Percentiles rank a stretch among this genome's conserved stretches.
Evolutionary conservation across 305 asterid species (phyloP).

Genomic region (Fraxinus xanthoxyloides): DNA sequence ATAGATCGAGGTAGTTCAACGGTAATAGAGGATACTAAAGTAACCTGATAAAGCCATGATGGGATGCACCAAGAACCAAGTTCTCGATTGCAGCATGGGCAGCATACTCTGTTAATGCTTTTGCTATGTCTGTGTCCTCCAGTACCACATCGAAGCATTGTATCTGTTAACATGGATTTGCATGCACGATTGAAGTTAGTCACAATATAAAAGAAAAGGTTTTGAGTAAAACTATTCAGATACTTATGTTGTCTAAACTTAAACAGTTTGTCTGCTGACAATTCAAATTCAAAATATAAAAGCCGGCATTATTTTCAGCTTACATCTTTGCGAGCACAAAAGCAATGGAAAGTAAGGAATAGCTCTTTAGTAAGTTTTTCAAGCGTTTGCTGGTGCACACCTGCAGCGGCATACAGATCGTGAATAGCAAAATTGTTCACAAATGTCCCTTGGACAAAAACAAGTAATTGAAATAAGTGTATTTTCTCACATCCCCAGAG

Average conservation of each 20-base stretch:
- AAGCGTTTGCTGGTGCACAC: conserved; percentile 27
- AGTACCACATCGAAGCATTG: conserved; percentile 60
- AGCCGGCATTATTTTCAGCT: conserved; percentile 7
- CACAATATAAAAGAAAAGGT: not conserved
- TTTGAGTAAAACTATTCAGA: not conserved
- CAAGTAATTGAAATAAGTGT: not conserved
- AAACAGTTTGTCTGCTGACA: not conserved
- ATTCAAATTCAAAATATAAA: not conserved
- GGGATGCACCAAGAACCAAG: conserved; percentile 79
- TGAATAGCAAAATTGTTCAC: conserved; percentile 27
- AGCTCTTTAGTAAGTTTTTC: conserved; percentile 53
- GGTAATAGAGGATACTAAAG: not conserved
- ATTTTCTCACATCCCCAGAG: not conserved
- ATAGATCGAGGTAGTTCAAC: not conserved
- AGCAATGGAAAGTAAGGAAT: conserved; percentile 76
- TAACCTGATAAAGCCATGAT: conserved; percentile 78
- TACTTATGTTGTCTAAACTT: not conserved
- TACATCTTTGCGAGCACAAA: conserved; percentile 82
- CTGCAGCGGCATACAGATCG: conserved; percentile 33
- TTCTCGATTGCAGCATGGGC: conserved; percentile 66
- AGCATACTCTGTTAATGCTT: conserved; percentile 67
- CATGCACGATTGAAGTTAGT: not conserved
- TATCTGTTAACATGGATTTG: conserved; percentile 36
- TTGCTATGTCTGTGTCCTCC: conserved; percentile 59
- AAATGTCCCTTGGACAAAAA: conserved; percentile 22